Base-by-base conservation (phyloP, 257 asterid genomes). In the Anisodus acutangulus region DNA sequence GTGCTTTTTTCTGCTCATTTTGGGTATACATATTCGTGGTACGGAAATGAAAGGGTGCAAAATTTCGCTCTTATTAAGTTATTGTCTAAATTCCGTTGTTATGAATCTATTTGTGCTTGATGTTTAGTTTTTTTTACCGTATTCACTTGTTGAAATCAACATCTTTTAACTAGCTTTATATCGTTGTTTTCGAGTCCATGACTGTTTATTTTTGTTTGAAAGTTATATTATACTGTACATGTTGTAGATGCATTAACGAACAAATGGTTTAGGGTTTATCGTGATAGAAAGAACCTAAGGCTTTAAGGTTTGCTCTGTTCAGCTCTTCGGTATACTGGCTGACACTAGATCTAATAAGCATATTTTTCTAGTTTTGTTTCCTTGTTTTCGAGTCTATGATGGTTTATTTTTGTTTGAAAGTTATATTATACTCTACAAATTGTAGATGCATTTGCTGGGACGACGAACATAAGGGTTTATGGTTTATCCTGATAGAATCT, bases 211-310 rank as follows among this genome's bases (percentile, higher is more conserved):
- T 41, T 53, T 71, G 54, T 41, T 71, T 43, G 58, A 71, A 47
- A 71, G 3, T 45, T 45, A 45, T 41, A 41, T 41, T 41, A 31
- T 39, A 16, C 26, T 16, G 8, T 41, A 4, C 15, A 16, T 8
- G 5, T 2, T 69, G 78, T 39, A 43, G 57, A 71, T 71, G 58
- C 17, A 17, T 17, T 71, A 17, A 71, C 0, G n/a, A 71, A 43
- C 9, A 71, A 53, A 71, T 8, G 86, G 84, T 81, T 83, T 88
- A 82, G 82, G 92, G 85, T 84, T 83, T 87, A 87, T 69, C 68
- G 54, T 78, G 47, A 11, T 51, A 53, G 62, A 26, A 2, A 53
- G 62, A 26, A 2, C 5, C 47, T 76, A 76, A 22, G 5, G 47
- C 8, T 76, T 13, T 53, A 39, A 53, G 67, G 45, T 84, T 47